Evolutionary conservation across 2,329 filamentous ascomycete species (phyloP), one percentile per base, ranked within the genome.

Genomic region (Fusarium albidum): DNA sequence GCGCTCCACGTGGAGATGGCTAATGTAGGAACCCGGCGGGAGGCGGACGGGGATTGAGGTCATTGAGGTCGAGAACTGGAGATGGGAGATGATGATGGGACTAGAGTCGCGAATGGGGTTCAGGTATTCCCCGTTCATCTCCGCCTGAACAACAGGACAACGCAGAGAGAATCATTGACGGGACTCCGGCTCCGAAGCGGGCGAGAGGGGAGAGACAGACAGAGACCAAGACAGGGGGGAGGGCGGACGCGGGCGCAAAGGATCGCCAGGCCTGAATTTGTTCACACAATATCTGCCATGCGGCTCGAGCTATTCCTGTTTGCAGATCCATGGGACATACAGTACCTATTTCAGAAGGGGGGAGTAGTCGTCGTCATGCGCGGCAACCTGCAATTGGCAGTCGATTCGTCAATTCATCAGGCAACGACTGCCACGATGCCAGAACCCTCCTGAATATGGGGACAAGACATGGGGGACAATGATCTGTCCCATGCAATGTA

Each of bases 21-120:
- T n/a, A 45, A 53, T 56, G 45, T 53, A 59, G 49, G 54, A 46
- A 48, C 39, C 31, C 49, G 50, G 34, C 31, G 32, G 21, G 44
- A 26, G 35, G 28, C 56, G 49, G 31, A 14, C 33, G n/a, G n/a
- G 4, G 12, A n/a, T n/a, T n/a, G 38, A 13, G 17, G 14, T 5
- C n/a, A 35, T 34, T 25, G 34, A 35, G 27, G 21, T n/a, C 37
- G 7, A 43, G 31, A 45, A 18, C 21, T 31, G 31, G 6, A 21
- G 7, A 4, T 21, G 21, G 21, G 7, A 21, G 5, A 21, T n/a
- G n/a, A n/a, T n/a, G 21, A 21, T 21, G 7, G 21, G 7, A 21
- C 4, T 21, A 7, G 21, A 21, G 21, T 15, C 29, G 33, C 43
- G 39, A 44, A 41, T 61, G 48, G 5, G 17, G 35, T 14, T 29